phyloP scores from a whole-genome alignment of 1,139 yeast species.

The Nakaseomyces glabratus region DNA sequence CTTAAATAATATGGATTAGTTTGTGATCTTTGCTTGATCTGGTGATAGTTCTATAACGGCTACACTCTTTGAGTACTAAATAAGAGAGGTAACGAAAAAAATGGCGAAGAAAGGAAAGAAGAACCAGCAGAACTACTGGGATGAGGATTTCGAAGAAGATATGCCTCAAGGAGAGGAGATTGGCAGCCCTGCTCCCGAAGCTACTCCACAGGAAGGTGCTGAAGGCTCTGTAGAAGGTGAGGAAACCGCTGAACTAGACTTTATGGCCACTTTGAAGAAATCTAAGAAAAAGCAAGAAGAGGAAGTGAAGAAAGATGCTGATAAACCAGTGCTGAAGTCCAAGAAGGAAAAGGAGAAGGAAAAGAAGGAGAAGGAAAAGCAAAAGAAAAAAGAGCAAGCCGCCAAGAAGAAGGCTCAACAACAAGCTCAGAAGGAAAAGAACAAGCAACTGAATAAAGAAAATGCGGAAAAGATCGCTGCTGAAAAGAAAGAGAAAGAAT shows the following conservation, averaged over 20 bases:
- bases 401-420: constrained; percentile 73
- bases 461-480: constrained; percentile 40
- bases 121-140: constrained; percentile 65
- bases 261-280: constrained; percentile 72
- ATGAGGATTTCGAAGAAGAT: constrained; percentile 61
- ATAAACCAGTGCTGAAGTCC: constrained; percentile 69
- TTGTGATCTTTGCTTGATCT: too few species aligned
- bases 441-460: constrained; percentile 38
- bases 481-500: constrained; percentile 32
- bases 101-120: constrained; percentile 36
- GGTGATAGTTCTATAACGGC: too few species aligned
- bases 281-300: constrained; percentile 65
- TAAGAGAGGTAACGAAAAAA: neutral
- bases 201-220: constrained; percentile 37
- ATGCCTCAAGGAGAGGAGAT: constrained; percentile 50
- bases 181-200: constrained; percentile 30
- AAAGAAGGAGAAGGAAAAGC: constrained; percentile 95
- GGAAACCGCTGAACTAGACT: constrained; percentile 43
- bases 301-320: constrained; percentile 36
- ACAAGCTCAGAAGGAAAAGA: constrained; percentile 58
- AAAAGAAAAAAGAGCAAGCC: constrained; percentile 84
- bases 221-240: constrained; percentile 22
- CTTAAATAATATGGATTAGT: too few species aligned
- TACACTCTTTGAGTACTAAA: neutral
- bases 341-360: constrained; percentile 97